These are phyloP conservation scores for Diddensiella caesifluorescens DNA, from an alignment of 805 yeast genomes.

Conservation along the genomic window DNA sequence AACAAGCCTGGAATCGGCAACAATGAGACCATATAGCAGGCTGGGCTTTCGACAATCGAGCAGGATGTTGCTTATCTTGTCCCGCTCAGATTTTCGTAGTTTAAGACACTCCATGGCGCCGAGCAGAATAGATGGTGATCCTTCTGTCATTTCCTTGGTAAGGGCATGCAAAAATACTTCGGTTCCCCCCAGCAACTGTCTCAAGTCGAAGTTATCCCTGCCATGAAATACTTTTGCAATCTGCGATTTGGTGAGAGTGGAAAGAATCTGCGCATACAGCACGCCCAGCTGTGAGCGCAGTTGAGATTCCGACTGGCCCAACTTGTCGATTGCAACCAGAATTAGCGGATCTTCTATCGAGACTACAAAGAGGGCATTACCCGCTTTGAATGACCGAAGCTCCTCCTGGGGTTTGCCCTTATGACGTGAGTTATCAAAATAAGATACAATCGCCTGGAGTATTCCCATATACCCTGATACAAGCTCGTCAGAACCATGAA, in stretches of 20 bases:
- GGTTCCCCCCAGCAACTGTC: slow-evolving; percentile 67
- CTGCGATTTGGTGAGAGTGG: slow-evolving; percentile 77
- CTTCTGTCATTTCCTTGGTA: slow-evolving; percentile 45
- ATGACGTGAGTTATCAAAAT: slow-evolving; percentile 47
- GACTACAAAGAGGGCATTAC: slow-evolving; percentile 50
- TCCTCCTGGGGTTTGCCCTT: slow-evolving; percentile 5
- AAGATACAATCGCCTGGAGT: slow-evolving; percentile 70
- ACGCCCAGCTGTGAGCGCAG: slow-evolving; percentile 61
- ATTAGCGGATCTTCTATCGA: slow-evolving; percentile 63
- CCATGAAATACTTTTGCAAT: slow-evolving; percentile 61
- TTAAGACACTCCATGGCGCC: slow-evolving; percentile 63
- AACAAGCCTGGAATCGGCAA: slow-evolving; percentile 60
- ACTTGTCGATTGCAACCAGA: slow-evolving; percentile 54
- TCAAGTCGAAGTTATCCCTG: slow-evolving; percentile 74
- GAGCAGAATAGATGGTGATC: slow-evolving; percentile 54
- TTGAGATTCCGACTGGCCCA: slow-evolving; percentile 36
- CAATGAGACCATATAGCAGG: slow-evolving; percentile 69
- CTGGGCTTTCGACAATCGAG: slow-evolving; percentile 46
- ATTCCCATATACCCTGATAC: slow-evolving; percentile 71
- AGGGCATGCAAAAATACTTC: slow-evolving; percentile 70
- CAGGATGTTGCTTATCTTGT: slow-evolving; percentile 51
- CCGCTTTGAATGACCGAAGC: slow-evolving; percentile 44
- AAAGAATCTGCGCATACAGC: slow-evolving; percentile 69
- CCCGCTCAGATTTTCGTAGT: slow-evolving; percentile 53
- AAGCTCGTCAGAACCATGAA: slow-evolving; percentile 65